Evolutionary conservation across 768 basidiomycete genomes (phyloP).

Genomic region (Leccinum variicolor): DNA sequence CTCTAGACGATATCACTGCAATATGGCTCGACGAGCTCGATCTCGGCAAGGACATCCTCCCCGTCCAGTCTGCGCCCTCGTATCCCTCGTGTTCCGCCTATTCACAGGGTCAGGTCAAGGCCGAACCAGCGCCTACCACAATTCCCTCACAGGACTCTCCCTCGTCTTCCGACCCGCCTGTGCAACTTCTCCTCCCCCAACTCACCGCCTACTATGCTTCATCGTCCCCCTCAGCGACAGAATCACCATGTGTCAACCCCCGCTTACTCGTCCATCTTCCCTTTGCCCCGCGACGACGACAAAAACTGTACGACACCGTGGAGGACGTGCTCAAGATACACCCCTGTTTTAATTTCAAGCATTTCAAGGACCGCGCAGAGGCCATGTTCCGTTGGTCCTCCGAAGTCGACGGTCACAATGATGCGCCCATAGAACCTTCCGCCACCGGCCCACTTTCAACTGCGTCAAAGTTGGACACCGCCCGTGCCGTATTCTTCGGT

Average conservation of each 20-base stretch:
- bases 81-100: conserved; percentile 16
- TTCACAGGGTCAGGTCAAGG: conserved; percentile 28
- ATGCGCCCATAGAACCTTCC: conserved; percentile 12
- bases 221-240: conserved; percentile 21
- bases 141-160: conserved; percentile 22
- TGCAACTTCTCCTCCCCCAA: conserved; percentile 21
- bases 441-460: conserved; percentile 14
- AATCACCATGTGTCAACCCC: conserved; percentile 35
- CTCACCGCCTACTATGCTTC: conserved; percentile 19
- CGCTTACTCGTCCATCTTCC: conserved; percentile 41
- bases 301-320: conserved; percentile 37
- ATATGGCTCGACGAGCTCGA: conserved; percentile 62
- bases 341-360: conserved; percentile 48
- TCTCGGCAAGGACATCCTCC: conserved; percentile 26
- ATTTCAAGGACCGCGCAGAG: conserved; percentile 44
- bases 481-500: conserved; percentile 33
- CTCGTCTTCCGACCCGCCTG: conserved; percentile 18
- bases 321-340: conserved; percentile 44
- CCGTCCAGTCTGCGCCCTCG: conserved; percentile 14
- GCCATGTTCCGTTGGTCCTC: conserved; percentile 42
- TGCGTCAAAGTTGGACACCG: conserved; percentile 23
- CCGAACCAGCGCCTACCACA: conserved; percentile 30
- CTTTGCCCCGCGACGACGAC: conserved; percentile 34
- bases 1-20: conserved; percentile 52
- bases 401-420: conserved; percentile 24